Conservation (phyloP, 306 rosid genomes). For the Fagus crenata region DNA sequence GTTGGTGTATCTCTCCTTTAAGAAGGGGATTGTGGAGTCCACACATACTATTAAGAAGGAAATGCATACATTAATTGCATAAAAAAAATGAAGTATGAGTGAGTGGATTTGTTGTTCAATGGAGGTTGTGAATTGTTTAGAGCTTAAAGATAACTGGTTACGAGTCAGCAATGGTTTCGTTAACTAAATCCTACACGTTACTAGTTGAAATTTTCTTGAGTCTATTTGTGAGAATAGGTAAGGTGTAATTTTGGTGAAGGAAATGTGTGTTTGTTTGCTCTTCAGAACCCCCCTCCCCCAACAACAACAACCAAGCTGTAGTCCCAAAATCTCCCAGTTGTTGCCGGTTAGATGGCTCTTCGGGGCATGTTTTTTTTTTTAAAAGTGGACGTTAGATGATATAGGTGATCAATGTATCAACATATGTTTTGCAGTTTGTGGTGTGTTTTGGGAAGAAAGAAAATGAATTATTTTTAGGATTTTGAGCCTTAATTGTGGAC, state of each 20-base stretch:
- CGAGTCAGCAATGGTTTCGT: not conserved
- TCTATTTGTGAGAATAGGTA: not conserved
- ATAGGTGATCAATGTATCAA: not conserved
- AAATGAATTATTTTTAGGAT: not conserved
- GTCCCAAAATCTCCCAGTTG: too few relatives aligned
- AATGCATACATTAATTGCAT: not conserved
- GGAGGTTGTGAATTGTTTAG: too few relatives aligned
- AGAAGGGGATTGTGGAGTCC: not conserved
- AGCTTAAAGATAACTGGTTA: not conserved
- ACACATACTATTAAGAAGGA: not conserved
- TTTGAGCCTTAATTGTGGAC: not conserved
- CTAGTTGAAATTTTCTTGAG: not conserved
- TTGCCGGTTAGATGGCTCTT: not conserved
- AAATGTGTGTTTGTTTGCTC: not conserved
- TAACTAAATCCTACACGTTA: not conserved
- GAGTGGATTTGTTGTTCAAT: too few relatives aligned
- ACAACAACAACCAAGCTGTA: too few relatives aligned
- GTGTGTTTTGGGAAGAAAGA: not conserved
- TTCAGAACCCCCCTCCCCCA: too few relatives aligned
- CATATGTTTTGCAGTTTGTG: not conserved
- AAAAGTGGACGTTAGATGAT: not conserved
- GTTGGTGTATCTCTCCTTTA: not conserved
- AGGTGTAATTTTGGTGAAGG: not conserved
- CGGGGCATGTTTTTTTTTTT: not conserved
- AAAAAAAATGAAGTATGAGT: too few relatives aligned